Conservation (phyloP, 768 basidiomycete species). For the Baorangia bicolor region DNA sequence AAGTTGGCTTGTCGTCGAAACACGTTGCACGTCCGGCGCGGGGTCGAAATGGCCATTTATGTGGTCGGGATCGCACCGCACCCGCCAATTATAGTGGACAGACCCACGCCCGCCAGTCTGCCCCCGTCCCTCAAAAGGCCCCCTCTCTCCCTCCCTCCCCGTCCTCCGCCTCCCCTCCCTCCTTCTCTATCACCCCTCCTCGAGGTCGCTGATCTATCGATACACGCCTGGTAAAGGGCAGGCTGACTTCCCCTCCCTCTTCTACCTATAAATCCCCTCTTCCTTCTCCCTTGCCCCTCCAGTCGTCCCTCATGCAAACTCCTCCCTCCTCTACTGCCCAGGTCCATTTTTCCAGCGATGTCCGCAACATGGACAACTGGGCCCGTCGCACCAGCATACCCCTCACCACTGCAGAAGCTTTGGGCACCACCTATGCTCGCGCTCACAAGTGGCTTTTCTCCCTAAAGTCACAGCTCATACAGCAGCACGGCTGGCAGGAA, state of each 20-base stretch:
- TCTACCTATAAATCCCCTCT: constrained; percentile 27
- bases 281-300: not conserved
- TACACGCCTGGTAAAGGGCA: constrained; percentile 35
- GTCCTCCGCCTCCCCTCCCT: constrained; percentile 27
- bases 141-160: constrained; percentile 26
- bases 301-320: constrained; percentile 27
- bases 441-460: constrained; percentile 74
- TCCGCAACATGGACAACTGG: constrained; percentile 83
- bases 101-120: constrained; percentile 38
- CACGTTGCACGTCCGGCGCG: constrained; percentile 74
- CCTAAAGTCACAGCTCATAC: constrained; percentile 62
- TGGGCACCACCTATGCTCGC: constrained; percentile 77
- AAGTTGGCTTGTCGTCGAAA: constrained; percentile 56
- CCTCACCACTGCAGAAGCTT: constrained; percentile 77
- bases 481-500: constrained; percentile 70
- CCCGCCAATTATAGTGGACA: constrained; percentile 50
- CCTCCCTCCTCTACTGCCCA: constrained; percentile 46
- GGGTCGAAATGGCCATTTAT: constrained; percentile 54
- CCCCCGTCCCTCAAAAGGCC: constrained; percentile 41
- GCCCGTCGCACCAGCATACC: constrained; percentile 76
- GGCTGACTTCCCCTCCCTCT: constrained; percentile 7
- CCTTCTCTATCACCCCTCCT: constrained; percentile 26
- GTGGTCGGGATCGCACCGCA: constrained; percentile 54
- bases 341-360: constrained; percentile 77
- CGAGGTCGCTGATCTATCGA: constrained; percentile 21